Evolutionary conservation across 495 filamentous ascomycete species (phyloP), one percentile per base, ranked within the genome.

Genomic region (Neurospora sp.): DNA sequence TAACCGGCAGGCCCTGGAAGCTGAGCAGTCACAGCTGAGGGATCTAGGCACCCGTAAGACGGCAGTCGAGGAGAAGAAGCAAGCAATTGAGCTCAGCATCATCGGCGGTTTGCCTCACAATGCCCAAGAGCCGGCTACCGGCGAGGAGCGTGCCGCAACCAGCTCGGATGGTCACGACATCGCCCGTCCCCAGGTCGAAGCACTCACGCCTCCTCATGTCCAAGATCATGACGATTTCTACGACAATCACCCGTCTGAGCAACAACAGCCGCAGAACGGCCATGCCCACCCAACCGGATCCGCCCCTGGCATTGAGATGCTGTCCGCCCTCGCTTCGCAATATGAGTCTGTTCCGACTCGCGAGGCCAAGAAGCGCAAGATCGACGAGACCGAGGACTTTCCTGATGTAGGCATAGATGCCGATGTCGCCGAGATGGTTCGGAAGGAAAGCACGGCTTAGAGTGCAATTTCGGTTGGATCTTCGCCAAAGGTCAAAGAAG

Each of bases 31-130:
- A 6, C 83, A 90, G 12, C 83, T 88, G 14, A 78, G 84, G 7
- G 85, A 90, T 18, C 79, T 98, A 18, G 78, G 82, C 8, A 84
- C 83, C 20, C 89, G 90, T 68, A 90, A 89, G 74, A 80, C 83
- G 3, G 87, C 87, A 35, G 91, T 92, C 0, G 96, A 97, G 75
- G 76, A 80, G 3, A 92, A 91, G 79, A 96, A 95, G 78, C 87
- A 87, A 44, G 92, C 95, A 7, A 93, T 99, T 9, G 96, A 99
- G 81, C 88, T 94, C 73, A 89, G 87, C 39, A 98, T 98, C 72
- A 90, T 98, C 86, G 86, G 90, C 59, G 92, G 92, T 8, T 86
- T 96, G 27, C 89, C 90, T 35, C 82, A 85, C 10, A 80, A 78
- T 3, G 80, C 80, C 42, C 81, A 83, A 72, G 78, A 82, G n/a